Evolutionary conservation across 2,329 filamentous ascomycete genomes (phyloP).

Genomic region (Fusarium sp.): DNA sequence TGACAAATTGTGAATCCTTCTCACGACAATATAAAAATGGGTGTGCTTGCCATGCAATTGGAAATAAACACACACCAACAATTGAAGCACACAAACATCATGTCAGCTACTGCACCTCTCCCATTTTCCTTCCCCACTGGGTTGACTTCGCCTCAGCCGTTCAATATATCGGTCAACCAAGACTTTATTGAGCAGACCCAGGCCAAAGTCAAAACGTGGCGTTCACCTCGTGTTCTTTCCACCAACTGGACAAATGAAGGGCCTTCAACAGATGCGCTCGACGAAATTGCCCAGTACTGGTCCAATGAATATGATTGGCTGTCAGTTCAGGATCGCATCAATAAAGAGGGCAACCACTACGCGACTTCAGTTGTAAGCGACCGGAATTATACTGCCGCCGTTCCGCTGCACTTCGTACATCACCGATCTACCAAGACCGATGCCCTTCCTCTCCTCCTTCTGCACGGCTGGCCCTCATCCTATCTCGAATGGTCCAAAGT

Average conservation of each 20-base stretch:
- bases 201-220: neutral
- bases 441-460: neutral
- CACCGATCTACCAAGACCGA: neutral
- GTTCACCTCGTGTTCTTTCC: neutral
- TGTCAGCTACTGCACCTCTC: neutral
- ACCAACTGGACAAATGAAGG: constrained; percentile 6
- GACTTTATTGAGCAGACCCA: neutral
- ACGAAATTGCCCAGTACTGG: constrained; percentile 1
- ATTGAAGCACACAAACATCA: neutral
- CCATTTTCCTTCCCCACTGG: neutral
- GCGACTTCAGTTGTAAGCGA: neutral
- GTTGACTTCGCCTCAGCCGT: neutral
- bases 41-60: neutral
- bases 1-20: neutral
- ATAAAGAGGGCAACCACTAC: neutral
- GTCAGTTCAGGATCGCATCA: neutral
- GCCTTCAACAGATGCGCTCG: neutral
- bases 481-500: constrained; percentile 9
- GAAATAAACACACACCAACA: neutral
- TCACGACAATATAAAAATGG: neutral
- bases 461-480: neutral
- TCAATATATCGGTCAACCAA: neutral
- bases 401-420: constrained; percentile 6
- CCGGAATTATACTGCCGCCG: neutral
- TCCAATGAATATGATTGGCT: neutral